phyloP scores from a whole-genome alignment of 31 red algal species.

The Asparagopsis taxiformis region DNA sequence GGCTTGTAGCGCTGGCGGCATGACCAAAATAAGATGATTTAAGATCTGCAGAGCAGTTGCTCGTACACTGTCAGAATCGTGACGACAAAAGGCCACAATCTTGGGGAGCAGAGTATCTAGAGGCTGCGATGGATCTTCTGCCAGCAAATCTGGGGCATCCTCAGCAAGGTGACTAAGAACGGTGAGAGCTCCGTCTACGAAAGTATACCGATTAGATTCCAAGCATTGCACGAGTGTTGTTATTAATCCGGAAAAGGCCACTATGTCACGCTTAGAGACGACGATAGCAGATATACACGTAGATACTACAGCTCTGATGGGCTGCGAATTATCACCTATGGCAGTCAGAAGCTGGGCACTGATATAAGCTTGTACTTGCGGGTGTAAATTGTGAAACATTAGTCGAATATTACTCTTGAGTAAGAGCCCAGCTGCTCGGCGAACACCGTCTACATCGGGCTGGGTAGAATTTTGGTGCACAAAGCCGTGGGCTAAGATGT shows the following conservation, averaged over 20 bases:
- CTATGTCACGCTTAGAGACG: conserved; percentile 32
- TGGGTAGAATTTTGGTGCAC: conserved; percentile 5
- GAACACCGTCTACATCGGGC: conserved; percentile 18
- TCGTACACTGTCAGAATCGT: conserved; percentile 51
- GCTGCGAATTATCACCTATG: conserved; percentile 63
- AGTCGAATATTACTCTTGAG: conserved; percentile 76
- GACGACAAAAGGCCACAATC: conserved; percentile 63
- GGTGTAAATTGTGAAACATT: conserved; percentile 41
- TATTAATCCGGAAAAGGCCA: conserved; percentile 54
- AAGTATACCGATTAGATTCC: conserved; percentile 44
- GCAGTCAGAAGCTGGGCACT: conserved; percentile 55
- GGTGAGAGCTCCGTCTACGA: conserved; percentile 58
- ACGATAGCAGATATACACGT: conserved; percentile 65
- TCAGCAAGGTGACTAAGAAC: conserved; percentile 76
- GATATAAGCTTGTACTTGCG: conserved; percentile 52
- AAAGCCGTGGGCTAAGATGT: conserved; percentile 64
- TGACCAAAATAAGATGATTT: conserved; percentile 59
- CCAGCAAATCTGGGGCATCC: conserved; percentile 66
- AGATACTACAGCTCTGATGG: conserved; percentile 56
- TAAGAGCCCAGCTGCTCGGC: conserved; percentile 73
- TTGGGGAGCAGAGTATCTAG: conserved; percentile 71
- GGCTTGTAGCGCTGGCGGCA: conserved; percentile 47
- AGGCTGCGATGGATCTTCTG: conserved; percentile 58
- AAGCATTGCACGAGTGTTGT: conserved; percentile 46
- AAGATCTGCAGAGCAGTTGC: conserved; percentile 60